Evolutionary conservation across 306 rosid species (phyloP).

Genomic region (Castanea mollissima): DNA sequence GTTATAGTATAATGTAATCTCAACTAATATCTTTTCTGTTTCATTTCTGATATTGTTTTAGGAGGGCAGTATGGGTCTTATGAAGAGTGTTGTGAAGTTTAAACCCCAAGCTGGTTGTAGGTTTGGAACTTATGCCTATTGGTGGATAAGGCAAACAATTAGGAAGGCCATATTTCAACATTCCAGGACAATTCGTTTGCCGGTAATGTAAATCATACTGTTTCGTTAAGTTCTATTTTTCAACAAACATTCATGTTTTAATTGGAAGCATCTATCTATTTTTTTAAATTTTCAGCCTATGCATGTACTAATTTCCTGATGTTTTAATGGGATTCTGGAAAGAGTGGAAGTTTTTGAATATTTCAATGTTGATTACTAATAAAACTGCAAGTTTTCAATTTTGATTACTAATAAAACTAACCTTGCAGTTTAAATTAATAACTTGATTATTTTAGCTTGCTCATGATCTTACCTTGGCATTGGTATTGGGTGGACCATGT

Average conservation of each 20-base stretch:
- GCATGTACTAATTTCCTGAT: not conserved
- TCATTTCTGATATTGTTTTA: conserved; percentile 31
- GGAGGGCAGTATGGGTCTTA: conserved; percentile 93
- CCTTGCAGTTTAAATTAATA: not conserved
- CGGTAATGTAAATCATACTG: conserved; percentile 39
- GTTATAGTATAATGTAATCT: not conserved
- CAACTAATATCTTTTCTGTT: conserved; percentile 11
- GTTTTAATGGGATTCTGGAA: conserved; percentile 5
- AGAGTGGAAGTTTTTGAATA: conserved; percentile 15
- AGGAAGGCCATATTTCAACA: conserved; percentile 73
- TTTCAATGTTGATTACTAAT: conserved; percentile 6
- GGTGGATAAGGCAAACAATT: conserved; percentile 78
- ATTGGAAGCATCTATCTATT: not conserved
- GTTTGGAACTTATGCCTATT: conserved; percentile 79
- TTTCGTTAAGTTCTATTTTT: not conserved
- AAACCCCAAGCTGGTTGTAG: conserved; percentile 88
- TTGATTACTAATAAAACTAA: conserved; percentile 12
- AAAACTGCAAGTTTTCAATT: not conserved
- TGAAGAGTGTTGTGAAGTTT: conserved; percentile 80
- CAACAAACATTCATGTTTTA: not conserved
- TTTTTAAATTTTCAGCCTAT: not conserved
- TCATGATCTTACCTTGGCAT: not conserved
- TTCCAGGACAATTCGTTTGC: conserved; percentile 82
- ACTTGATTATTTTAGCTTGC: not conserved
- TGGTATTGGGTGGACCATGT: not conserved